Evolutionary conservation across 805 yeast genomes (phyloP).

Genomic region (Pichia nanzhaoensis): DNA sequence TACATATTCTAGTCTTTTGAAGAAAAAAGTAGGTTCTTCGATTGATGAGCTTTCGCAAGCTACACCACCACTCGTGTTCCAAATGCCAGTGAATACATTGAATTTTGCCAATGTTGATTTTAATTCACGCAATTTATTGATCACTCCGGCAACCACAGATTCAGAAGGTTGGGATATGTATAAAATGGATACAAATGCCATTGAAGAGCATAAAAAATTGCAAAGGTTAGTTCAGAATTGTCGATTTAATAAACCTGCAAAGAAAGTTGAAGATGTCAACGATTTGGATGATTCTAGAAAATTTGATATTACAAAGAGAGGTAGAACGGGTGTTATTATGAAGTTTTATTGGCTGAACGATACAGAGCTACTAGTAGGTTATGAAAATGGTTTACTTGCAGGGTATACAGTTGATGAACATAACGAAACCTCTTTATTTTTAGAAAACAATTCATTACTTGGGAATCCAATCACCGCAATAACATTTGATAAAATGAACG

Average conservation of each 20-base stretch:
- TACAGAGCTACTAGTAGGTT: slow-evolving; percentile 45
- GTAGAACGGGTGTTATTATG: slow-evolving; percentile 64
- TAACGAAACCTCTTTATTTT: slow-evolving; percentile 7
- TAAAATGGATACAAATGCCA: slow-evolving; percentile 22
- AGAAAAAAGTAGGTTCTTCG: slow-evolving; percentile 10
- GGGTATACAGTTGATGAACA: slow-evolving; percentile 3
- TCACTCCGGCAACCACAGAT: slow-evolving; percentile 59
- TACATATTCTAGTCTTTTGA: slow-evolving; percentile 12
- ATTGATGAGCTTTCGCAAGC: not conserved
- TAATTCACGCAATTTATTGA: slow-evolving; percentile 21
- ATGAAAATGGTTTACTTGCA: slow-evolving; percentile 56
- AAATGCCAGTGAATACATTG: slow-evolving; percentile 64
- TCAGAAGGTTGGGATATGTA: slow-evolving; percentile 64
- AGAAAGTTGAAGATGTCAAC: slow-evolving; percentile 10
- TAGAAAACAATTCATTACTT: slow-evolving; percentile 30
- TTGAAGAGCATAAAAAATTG: slow-evolving; percentile 10
- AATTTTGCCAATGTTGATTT: slow-evolving; percentile 64
- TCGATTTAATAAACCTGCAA: not conserved
- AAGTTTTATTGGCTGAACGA: slow-evolving; percentile 36
- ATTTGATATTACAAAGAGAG: slow-evolving; percentile 4
- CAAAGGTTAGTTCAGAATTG: slow-evolving; percentile 25
- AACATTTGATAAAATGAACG: slow-evolving; percentile 22
- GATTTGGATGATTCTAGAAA: slow-evolving; percentile 10
- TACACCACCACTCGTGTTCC: slow-evolving; percentile 27
- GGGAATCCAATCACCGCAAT: slow-evolving; percentile 54